Conservation (phyloP, 148 eudicot genomes). For the Chenopodium quinoa region DNA sequence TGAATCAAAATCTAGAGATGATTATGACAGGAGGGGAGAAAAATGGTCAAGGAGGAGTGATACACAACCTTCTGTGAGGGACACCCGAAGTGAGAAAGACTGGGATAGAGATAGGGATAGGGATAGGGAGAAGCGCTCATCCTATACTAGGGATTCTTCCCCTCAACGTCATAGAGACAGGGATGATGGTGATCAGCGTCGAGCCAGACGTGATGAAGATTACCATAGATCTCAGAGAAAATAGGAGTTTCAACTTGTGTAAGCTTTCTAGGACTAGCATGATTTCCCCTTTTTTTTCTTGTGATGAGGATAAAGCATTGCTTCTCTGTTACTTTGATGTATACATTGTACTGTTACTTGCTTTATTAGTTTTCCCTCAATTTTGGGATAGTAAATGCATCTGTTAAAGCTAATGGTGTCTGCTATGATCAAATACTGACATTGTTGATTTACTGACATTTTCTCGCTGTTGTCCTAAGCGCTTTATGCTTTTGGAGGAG, state of each 20-base stretch:
- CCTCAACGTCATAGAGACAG: conserved; percentile 33
- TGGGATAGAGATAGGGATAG: conserved; percentile 22
- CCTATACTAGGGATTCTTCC: conserved; percentile 46
- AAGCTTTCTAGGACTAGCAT: neutral
- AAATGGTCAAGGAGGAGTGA: conserved; percentile 47
- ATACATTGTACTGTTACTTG: conserved; percentile 1
- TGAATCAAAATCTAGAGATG: conserved; percentile 43
- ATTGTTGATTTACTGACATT: too few relatives aligned
- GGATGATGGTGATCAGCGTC: conserved; percentile 36
- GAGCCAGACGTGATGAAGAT: conserved; percentile 39
- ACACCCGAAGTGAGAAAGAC: conserved; percentile 28
- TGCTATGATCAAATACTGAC: neutral
- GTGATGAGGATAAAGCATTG: neutral
- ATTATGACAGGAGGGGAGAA: conserved; percentile 50
- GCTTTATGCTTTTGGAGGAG: neutral
- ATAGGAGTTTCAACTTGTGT: neutral
- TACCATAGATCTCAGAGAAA: conserved; percentile 39
- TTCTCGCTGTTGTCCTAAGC: neutral
- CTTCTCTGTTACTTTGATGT: neutral
- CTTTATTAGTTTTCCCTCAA: neutral
- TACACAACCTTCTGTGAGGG: conserved; percentile 35
- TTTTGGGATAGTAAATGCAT: neutral
- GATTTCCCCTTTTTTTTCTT: neutral
- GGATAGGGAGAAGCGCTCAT: conserved; percentile 34
- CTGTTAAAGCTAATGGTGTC: neutral